Percentiles rank a stretch among this genome's conserved stretches.
Evolutionary conservation across 805 yeast genomes (phyloP).

Genomic region (Barnettozyma vustinii): DNA sequence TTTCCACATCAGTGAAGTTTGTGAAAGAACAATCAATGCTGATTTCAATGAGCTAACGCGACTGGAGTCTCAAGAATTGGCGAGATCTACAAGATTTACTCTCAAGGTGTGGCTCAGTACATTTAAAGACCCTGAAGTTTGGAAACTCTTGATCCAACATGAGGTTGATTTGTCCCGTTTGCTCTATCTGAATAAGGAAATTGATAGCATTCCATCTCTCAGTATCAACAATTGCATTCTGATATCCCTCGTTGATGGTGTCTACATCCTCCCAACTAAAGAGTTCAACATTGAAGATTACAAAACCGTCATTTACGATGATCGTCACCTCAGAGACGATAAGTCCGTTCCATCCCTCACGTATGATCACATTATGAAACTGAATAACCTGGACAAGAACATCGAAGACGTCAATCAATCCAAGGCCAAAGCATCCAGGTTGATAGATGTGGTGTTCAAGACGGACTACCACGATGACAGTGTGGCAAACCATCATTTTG

Average conservation of each 20-base stretch:
- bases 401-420: conserved; percentile 28
- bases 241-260: conserved; percentile 29
- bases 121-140: conserved; percentile 8
- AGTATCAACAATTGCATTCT: conserved; percentile 21
- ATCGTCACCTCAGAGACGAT: conserved; percentile 1
- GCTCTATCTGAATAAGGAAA: conserved; percentile 28
- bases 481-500: conserved; percentile 9
- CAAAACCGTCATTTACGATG: conserved; percentile 4
- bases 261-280: conserved; percentile 15
- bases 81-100: conserved; percentile 9
- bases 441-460: conserved; percentile 11
- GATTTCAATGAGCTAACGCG: conserved; percentile 26
- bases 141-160: conserved; percentile 23
- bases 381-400: conserved; percentile 33
- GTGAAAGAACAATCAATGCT: conserved; percentile 24
- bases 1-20: conserved; percentile 33
- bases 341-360: conserved; percentile 24
- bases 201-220: conserved; percentile 16
- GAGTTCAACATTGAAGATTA: conserved; percentile 10
- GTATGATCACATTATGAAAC: conserved; percentile 37
- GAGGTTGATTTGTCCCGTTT: conserved; percentile 28
- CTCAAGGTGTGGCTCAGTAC: conserved; percentile 21
- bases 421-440: conserved; percentile 12
- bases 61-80: conserved; percentile 8
- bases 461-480: conserved; percentile 7